A percentile compares a stretch with the other conserved stretches of the same genome.
Evolutionary conservation across 768 basidiomycete genomes (phyloP).

Genomic region (Punctularia strigosozonata): DNA sequence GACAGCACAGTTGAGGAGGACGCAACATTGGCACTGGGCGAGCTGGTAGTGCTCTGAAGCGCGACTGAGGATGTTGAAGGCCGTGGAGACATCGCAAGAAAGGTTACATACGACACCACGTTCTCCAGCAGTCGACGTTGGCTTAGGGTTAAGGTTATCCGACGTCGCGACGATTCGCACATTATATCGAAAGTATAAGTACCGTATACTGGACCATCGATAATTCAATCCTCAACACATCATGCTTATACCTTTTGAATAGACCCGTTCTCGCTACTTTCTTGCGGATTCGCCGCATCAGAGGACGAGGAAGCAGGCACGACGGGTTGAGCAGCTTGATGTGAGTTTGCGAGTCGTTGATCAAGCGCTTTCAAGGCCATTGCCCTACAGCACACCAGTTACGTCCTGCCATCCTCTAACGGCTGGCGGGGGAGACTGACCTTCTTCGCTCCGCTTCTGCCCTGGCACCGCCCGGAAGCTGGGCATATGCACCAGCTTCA

Average conservation of each 20-base stretch:
- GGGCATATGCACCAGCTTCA: conserved; percentile 60
- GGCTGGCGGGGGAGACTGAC: conserved; percentile 29
- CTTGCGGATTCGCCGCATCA: conserved; percentile 4
- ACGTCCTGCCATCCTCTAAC: neutral
- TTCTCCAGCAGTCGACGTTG: too few relatives aligned
- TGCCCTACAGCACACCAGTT: conserved; percentile 38
- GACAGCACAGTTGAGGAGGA: conserved; percentile 7
- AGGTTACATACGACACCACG: too few relatives aligned
- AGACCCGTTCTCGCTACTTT: conserved; percentile 6
- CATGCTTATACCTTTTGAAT: conserved; percentile 2
- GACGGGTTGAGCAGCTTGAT: conserved; percentile 3
- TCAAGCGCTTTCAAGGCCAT: conserved; percentile 96
- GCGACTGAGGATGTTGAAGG: too few relatives aligned
- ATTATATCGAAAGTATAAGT: too few relatives aligned
- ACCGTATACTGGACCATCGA: too few relatives aligned
- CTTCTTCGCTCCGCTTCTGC: conserved; percentile 95
- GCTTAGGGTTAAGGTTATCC: too few relatives aligned
- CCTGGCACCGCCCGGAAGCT: conserved; percentile 77
- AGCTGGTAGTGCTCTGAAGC: too few relatives aligned
- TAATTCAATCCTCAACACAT: too few relatives aligned
- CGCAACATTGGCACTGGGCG: conserved; percentile 5
- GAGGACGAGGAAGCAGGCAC: conserved; percentile 3
- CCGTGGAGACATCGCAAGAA: too few relatives aligned
- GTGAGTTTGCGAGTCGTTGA: conserved; percentile 69
- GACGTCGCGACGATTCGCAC: too few relatives aligned